Percentiles rank a stretch among this genome's conserved stretches.
Conservation (phyloP, 2,329 filamentous ascomycete species). For the Alternaria sp. region DNA sequence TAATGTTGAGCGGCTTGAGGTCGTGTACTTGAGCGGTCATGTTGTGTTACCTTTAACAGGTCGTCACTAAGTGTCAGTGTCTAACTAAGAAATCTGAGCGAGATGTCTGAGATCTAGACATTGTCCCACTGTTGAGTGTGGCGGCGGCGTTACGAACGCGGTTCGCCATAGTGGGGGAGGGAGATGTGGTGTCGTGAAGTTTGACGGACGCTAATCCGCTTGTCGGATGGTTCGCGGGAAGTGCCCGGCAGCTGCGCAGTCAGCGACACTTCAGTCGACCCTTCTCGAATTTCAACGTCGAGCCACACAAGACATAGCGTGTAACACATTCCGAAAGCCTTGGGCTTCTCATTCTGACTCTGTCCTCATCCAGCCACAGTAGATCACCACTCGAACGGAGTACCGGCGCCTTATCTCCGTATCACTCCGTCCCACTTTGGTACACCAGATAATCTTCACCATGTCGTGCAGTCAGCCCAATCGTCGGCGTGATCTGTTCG, state of each 20-base stretch:
- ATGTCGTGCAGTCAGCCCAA: neutral
- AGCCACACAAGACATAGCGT: neutral
- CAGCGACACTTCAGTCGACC: neutral
- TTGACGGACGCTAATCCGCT: slow-evolving; percentile 16
- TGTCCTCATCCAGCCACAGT: neutral
- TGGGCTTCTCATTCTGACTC: neutral
- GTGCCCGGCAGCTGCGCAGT: neutral
- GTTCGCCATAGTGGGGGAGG: slow-evolving; percentile 1
- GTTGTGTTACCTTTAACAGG: slow-evolving; percentile 7
- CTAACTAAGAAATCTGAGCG: neutral
- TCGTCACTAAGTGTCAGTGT: slow-evolving; percentile 5
- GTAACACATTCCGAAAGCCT: neutral
- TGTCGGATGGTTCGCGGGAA: slow-evolving; percentile 3
- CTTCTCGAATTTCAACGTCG: neutral
- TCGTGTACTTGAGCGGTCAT: slow-evolving; percentile 38
- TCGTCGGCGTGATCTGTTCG: neutral
- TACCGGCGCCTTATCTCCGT: neutral
- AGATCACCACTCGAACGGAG: neutral
- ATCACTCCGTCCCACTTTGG: neutral
- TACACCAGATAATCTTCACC: neutral
- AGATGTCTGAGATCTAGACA: slow-evolving; percentile 15
- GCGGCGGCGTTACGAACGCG: slow-evolving; percentile 18
- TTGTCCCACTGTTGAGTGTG: slow-evolving; percentile 1
- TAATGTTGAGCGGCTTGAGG: slow-evolving; percentile 39
- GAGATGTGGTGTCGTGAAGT: slow-evolving; percentile 13